A percentile compares a stretch with the other conserved stretches of the same genome.
These are phyloP conservation scores for Volvox africanus DNA, from an alignment of 139 green algal species.

Conservation along the genomic window DNA sequence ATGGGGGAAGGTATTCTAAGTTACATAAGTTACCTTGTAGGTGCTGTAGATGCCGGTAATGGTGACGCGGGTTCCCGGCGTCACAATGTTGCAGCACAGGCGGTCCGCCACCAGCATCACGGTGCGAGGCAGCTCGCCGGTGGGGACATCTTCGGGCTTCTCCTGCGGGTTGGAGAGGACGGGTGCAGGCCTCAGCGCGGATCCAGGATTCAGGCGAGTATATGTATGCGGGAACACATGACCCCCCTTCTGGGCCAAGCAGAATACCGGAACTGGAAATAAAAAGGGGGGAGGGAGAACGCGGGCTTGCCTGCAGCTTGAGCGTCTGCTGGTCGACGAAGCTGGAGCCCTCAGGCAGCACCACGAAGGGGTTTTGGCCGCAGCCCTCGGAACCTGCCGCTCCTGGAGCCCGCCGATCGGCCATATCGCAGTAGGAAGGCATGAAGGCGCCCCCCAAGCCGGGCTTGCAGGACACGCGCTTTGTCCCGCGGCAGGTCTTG, in stretches of 20 bases:
- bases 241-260: no score
- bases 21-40: conserved; percentile 74
- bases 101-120: conserved; percentile 92
- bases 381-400: conserved; percentile 70
- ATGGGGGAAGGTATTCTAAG: no score
- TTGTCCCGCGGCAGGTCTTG: conserved; percentile 84
- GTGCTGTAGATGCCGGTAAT: conserved; percentile 95
- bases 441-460: conserved; percentile 89
- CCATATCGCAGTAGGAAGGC: conserved; percentile 67
- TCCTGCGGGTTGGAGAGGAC: conserved; percentile 76
- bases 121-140: conserved; percentile 62
- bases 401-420: conserved; percentile 9
- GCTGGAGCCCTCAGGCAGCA: conserved; percentile 81
- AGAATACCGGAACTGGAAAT: background rate
- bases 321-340: conserved; percentile 98
- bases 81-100: conserved; percentile 80
- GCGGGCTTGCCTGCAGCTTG: conserved; percentile 86
- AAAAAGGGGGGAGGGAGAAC: background rate
- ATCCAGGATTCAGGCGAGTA: background rate
- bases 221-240: no score
- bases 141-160: conserved; percentile 95
- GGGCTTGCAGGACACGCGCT: conserved; percentile 79
- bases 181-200: no score
- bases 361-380: conserved; percentile 84
- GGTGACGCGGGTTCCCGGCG: conserved; percentile 93